phyloP scores from a whole-genome alignment of 257 asterid species.

The Solanum lignicaule region DNA sequence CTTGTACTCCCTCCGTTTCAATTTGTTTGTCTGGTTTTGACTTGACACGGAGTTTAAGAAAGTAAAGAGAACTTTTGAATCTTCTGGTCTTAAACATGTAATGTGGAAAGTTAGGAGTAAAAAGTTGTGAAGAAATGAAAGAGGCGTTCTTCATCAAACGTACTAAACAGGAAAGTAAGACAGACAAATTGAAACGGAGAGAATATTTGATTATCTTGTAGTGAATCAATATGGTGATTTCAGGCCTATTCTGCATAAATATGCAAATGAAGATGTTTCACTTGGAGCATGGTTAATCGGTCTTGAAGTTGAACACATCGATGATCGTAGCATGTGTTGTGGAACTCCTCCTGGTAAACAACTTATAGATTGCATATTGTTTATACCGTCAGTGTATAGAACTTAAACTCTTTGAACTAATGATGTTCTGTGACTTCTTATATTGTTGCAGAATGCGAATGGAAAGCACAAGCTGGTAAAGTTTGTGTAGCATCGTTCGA shows the following conservation, averaged over 20 bases:
- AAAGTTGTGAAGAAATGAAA: neutral
- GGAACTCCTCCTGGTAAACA: slow-evolving; percentile 40
- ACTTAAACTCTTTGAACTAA: neutral
- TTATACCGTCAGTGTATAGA: neutral
- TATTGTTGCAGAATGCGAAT: slow-evolving; percentile 33
- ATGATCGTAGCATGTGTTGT: slow-evolving; percentile 49
- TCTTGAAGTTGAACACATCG: slow-evolving; percentile 44
- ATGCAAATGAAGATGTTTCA: slow-evolving; percentile 56
- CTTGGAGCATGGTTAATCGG: slow-evolving; percentile 59
- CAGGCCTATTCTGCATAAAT: slow-evolving; percentile 49
- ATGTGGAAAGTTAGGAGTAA: no score
- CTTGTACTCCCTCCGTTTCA: neutral
- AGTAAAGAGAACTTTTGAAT: neutral
- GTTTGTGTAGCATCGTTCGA: slow-evolving; percentile 44
- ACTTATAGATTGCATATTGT: neutral
- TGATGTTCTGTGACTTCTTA: neutral
- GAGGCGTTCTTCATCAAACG: neutral
- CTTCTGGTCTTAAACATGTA: neutral
- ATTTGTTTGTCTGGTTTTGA: neutral
- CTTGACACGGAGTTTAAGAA: neutral
- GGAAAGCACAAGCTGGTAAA: slow-evolving; percentile 37
- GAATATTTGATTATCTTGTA: neutral
- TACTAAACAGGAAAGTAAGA: neutral
- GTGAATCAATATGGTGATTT: neutral
- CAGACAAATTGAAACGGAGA: neutral